These are phyloP conservation scores for Globisporangium ultimum DNA, from an alignment of 352 stramenopile species.

Conservation along the genomic window DNA sequence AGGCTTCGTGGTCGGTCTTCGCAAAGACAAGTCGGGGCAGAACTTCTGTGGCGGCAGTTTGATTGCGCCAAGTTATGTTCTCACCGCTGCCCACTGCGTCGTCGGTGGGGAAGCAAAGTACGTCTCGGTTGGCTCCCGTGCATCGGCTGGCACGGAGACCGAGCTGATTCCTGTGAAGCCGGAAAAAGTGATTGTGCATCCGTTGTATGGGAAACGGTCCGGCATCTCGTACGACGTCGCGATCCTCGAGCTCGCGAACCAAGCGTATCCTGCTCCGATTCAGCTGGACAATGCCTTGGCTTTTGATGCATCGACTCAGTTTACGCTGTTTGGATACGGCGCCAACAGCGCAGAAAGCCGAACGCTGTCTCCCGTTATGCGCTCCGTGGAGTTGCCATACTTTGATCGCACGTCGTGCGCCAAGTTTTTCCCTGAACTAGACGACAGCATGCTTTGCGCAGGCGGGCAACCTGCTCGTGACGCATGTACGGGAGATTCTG, in stretches of 20 bases:
- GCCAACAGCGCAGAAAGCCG: slow-evolving; percentile 21
- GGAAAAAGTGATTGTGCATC: slow-evolving; percentile 26
- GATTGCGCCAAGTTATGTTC: slow-evolving; percentile 39
- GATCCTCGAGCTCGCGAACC: slow-evolving; percentile 30
- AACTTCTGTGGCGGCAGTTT: slow-evolving; percentile 46
- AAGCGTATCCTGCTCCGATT: slow-evolving; percentile 28
- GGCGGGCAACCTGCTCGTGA: slow-evolving; percentile 29
- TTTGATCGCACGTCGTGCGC: slow-evolving; percentile 23
- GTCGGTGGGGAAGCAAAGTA: slow-evolving; percentile 20
- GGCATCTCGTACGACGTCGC: slow-evolving; percentile 37
- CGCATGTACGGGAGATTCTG: slow-evolving; percentile 40
- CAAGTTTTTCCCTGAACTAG: slow-evolving; percentile 25
- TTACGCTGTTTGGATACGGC: slow-evolving; percentile 32
- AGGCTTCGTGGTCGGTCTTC: slow-evolving; percentile 34
- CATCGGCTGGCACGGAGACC: slow-evolving; percentile 23
- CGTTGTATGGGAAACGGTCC: slow-evolving; percentile 25
- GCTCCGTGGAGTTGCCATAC: slow-evolving; percentile 27
- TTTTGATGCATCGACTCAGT: slow-evolving; percentile 20
- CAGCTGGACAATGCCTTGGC: slow-evolving; percentile 23
- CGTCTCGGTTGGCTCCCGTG: slow-evolving; percentile 28
- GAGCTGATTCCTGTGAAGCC: slow-evolving; percentile 30
- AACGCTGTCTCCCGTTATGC: slow-evolving; percentile 22
- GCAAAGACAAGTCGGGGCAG: slow-evolving; percentile 21
- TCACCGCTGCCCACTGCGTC: slow-evolving; percentile 44
- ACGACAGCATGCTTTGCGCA: slow-evolving; percentile 42